Conservation (phyloP, 441 rosid species). For the Croton laevigatus region DNA sequence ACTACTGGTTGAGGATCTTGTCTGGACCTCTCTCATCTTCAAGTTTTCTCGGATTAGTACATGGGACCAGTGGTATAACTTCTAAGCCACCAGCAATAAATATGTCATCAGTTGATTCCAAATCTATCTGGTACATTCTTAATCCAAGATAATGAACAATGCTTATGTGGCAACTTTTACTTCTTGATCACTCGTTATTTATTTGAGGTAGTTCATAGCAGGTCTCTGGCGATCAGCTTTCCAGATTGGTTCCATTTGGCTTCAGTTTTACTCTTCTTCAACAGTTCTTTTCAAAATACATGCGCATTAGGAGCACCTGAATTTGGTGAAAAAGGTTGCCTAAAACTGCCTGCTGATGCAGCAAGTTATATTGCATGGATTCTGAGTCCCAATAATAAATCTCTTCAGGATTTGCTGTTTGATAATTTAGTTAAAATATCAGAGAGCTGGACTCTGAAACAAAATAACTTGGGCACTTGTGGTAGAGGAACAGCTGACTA, state of each 20-base stretch:
- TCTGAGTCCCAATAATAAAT: conserved; percentile 47
- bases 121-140: conserved; percentile 59
- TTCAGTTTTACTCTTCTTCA: conserved; percentile 51
- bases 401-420: conserved; percentile 44
- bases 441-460: conserved; percentile 44
- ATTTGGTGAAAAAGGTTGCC: conserved; percentile 27
- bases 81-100: conserved; percentile 29
- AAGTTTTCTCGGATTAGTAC: conserved; percentile 40
- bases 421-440: conserved; percentile 47
- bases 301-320: conserved; percentile 19
- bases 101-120: conserved; percentile 39
- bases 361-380: conserved; percentile 79
- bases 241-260: conserved; percentile 86
- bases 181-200: not conserved
- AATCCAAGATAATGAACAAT: conserved; percentile 4
- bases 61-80: conserved; percentile 28
- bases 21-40: conserved; percentile 48
- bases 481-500: conserved; percentile 31
- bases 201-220: conserved; percentile 31
- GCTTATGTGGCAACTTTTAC: not conserved
- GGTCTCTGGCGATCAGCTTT: conserved; percentile 79
- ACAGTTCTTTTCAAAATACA: conserved; percentile 30
- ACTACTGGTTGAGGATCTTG: conserved; percentile 38
- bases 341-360: conserved; percentile 39
- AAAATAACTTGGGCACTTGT: conserved; percentile 25